A percentile compares a stretch with the other conserved stretches of the same genome.
Conservation (phyloP, 108 stramenopile species). For the Stephanodiscus triporus region DNA sequence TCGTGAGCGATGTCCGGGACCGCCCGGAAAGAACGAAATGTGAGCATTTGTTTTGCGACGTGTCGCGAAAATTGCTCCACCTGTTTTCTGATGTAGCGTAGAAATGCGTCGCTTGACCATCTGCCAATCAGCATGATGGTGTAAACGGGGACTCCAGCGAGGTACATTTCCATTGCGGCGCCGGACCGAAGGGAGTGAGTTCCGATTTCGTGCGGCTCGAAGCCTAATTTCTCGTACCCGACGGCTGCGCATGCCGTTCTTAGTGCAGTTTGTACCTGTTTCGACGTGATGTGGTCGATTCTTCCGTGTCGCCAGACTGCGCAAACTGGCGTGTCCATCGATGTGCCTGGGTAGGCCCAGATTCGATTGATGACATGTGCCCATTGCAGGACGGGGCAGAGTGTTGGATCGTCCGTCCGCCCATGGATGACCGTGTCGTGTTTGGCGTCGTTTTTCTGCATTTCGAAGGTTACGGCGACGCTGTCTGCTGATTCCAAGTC, state of each 20-base stretch:
- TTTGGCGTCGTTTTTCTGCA: constrained; percentile 19
- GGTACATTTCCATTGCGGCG: constrained; percentile 29
- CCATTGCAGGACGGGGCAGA: constrained; percentile 25
- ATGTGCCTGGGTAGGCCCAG: not conserved
- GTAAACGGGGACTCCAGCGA: constrained; percentile 14
- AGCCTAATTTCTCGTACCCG: too few relatives aligned
- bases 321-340: not conserved
- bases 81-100: constrained; percentile 16
- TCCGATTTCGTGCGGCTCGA: constrained; percentile 6
- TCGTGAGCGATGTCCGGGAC: not conserved
- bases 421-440: constrained; percentile 29
- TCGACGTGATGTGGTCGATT: not conserved
- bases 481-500: constrained; percentile 17
- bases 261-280: too few relatives aligned
- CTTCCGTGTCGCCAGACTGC: not conserved
- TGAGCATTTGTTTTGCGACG: constrained; percentile 5
- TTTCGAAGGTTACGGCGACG: constrained; percentile 28
- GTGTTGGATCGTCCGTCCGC: not conserved
- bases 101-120: constrained; percentile 28
- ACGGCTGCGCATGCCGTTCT: too few relatives aligned
- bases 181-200: constrained; percentile 20
- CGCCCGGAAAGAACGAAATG: not conserved
- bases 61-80: constrained; percentile 21
- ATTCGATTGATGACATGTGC: not conserved
- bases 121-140: constrained; percentile 18